These are phyloP conservation scores for Euphorbia corollata DNA, from an alignment of 441 rosid genomes.

Conservation along the genomic window DNA sequence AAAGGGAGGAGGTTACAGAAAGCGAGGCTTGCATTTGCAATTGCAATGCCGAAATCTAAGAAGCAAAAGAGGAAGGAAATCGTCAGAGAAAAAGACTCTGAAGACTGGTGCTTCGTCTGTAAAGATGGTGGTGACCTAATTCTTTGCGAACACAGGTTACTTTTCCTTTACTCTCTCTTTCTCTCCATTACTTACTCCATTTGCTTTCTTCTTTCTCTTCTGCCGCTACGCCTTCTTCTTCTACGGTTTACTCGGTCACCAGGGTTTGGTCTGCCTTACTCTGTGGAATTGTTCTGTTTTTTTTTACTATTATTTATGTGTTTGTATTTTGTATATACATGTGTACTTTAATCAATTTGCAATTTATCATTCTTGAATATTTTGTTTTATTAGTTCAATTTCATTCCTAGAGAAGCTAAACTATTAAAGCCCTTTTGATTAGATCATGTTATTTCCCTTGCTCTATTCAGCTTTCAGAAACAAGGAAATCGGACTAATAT, in stretches of 20 bases:
- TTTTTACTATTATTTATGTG: not conserved
- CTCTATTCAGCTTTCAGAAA: not conserved
- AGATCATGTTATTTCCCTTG: not conserved
- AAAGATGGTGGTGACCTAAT: constrained; percentile 46
- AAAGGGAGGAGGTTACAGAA: not conserved
- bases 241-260: not conserved
- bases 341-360: too few species aligned
- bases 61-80: constrained; percentile 8
- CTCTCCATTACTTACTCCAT: not conserved
- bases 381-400: not conserved
- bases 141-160: constrained; percentile 38
- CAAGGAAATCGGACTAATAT: not conserved
- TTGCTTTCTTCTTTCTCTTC: not conserved
- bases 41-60: not conserved
- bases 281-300: not conserved
- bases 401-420: not conserved
- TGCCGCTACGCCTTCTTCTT: not conserved
- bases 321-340: not conserved
- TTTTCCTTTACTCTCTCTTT: not conserved
- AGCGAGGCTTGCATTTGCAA: not conserved
- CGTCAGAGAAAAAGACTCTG: constrained; percentile 25
- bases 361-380: not conserved
- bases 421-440: not conserved
- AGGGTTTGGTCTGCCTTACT: not conserved
- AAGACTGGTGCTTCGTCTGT: constrained; percentile 47